Base-by-base conservation (phyloP, 2,329 filamentous ascomycete species). In the Hymenoscyphus salicellus region DNA sequence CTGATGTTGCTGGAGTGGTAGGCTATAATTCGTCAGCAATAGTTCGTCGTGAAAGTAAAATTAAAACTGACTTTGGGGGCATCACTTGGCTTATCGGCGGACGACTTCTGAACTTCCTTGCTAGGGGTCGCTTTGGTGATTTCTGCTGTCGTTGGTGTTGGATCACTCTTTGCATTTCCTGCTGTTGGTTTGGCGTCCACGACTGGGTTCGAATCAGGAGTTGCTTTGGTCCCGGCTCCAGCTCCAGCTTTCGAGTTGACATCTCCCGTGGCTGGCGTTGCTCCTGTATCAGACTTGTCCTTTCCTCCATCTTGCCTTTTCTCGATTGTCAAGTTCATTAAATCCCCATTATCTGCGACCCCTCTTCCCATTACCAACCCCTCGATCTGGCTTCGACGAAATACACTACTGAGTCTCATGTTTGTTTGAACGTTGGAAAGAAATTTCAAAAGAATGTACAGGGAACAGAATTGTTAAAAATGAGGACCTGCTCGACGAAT, bases 341-440 rank as follows among this genome's bases (percentile, higher is more conserved):
- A 23, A 57, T 57, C 32, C 32, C 10, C 10, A 52, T 38, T 38
- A 38, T 52, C 46, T 52, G 20, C 46, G 2, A 52, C 46, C 46
- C 46, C 46, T 11, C 32, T 57, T 57, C 28, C 16, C 55, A 57
- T 57, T 57, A 57, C 28, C 5, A 57, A 17, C 28, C 28, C 55
- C 55, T 32, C 55, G 17, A 57, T 57, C 14, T 57, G 55, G 55
- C 55, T 57, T 20, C 55, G 28, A 32, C 55, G 28, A n/a, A 57
- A 32, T 17, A 32, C 20, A 32, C 3, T 16, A 14, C 55, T 57
- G n/a, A 57, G 55, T 20, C 55, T 57, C 55, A 57, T 57, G 14
- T 14, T 52, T 52, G 23, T 26, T 26, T 52, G 20, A 52, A 26
- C 10, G 20, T 14, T 23, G 20, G 23, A 52, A 14, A 5, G 23